Percentiles rank a stretch among this genome's conserved stretches.
Evolutionary conservation across 163 green algal species (phyloP).

Genomic region (Coccomyxa subellipsoidea): DNA sequence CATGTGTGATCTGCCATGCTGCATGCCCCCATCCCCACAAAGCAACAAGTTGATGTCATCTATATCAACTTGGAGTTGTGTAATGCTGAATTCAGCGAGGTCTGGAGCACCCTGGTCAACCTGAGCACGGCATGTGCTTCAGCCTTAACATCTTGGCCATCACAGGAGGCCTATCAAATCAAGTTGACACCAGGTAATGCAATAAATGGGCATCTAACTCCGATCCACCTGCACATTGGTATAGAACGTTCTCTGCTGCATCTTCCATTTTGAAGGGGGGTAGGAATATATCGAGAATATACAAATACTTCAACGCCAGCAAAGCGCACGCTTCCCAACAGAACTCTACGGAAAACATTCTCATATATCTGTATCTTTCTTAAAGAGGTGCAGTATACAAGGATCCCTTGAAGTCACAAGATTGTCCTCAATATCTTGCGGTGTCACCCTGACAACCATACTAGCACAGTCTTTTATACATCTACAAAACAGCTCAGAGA

Average conservation of each 20-base stretch:
- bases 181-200: too few species aligned
- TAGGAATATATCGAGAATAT: neutral
- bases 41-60: neutral
- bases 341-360: too few species aligned
- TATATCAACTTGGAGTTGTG: neutral
- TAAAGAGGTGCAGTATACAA: too few species aligned
- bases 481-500: neutral
- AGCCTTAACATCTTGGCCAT: too few species aligned
- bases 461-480: neutral
- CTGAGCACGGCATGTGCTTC: too few species aligned
- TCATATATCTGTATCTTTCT: too few species aligned
- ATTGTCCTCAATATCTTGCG: neutral
- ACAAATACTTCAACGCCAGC: neutral
- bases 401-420: neutral
- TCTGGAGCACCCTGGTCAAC: too few species aligned
- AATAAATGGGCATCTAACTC: too few species aligned
- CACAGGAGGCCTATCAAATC: too few species aligned
- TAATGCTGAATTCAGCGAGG: neutral
- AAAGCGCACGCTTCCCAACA: too few species aligned
- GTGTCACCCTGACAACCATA: neutral
- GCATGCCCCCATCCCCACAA: neutral
- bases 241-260: too few species aligned
- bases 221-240: too few species aligned
- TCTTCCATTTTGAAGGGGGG: neutral
- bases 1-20: neutral